Evolutionary conservation across 441 rosid genomes (phyloP).

Genomic region (Bruguiera hainesii): DNA sequence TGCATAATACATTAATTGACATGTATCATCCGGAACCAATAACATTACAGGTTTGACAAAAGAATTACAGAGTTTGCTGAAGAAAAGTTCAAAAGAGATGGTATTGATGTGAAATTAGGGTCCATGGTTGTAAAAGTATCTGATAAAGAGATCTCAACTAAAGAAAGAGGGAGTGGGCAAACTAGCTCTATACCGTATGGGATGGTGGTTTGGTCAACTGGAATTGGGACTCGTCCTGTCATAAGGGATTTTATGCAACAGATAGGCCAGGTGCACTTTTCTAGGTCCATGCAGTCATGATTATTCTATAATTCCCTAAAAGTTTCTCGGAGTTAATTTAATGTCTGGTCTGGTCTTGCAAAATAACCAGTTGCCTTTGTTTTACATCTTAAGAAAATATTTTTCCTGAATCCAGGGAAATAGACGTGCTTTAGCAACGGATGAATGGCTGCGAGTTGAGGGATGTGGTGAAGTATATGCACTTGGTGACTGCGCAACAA

Average conservation of each 20-base stretch:
- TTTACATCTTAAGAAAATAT: background rate
- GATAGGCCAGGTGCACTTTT: conserved; percentile 66
- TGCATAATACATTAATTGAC: too few species aligned
- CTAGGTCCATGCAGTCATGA: background rate
- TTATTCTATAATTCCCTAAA: background rate
- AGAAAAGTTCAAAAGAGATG: conserved; percentile 67
- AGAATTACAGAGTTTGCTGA: conserved; percentile 82
- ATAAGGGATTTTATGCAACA: conserved; percentile 77
- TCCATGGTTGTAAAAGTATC: conserved; percentile 70
- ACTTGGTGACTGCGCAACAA: conserved; percentile 90
- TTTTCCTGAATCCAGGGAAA: conserved; percentile 38
- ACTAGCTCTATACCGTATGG: conserved; percentile 64
- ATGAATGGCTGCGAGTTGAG: conserved; percentile 90
- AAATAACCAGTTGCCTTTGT: background rate
- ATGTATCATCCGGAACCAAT: background rate
- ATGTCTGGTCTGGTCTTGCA: background rate
- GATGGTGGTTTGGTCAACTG: conserved; percentile 93
- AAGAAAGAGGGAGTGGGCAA: conserved; percentile 51
- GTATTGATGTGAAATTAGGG: conserved; percentile 74
- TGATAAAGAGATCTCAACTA: conserved; percentile 64
- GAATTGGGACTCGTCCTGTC: conserved; percentile 76
- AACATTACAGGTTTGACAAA: conserved; percentile 69
- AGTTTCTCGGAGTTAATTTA: background rate
- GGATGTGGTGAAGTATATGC: conserved; percentile 65
- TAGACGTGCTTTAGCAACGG: conserved; percentile 79